Evolutionary conservation across 2,329 filamentous ascomycete genomes (phyloP), one percentile per base, ranked within the genome.

Genomic region (Paramyrothecium sp.): DNA sequence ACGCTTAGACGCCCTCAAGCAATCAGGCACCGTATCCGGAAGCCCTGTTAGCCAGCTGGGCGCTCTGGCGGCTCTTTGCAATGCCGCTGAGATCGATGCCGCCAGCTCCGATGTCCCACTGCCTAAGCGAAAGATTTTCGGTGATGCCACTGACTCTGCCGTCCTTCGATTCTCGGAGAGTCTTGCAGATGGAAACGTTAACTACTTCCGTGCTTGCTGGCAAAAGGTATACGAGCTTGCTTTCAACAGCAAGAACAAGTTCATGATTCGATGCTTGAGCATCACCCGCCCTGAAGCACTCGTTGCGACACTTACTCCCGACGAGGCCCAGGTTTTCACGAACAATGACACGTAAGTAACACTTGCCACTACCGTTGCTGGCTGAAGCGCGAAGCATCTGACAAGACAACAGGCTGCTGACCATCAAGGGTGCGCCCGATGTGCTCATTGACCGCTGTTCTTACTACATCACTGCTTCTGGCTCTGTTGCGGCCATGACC

Each of bases 211-310:
- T 8, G 77, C 79, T 16, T 77, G 81, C 60, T 92, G 88, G 88
- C 81, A 81, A 54, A 86, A 83, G 54, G 80, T 83, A 2, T 92
- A 86, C 63, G 85, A 89, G 55, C 76, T 91, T 26, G 84, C 88
- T 0, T 93, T 93, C 71, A 92, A 92, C 75, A 91, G 88, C 73
- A 91, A 91, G 77, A 92, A 92, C 74, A 93, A 93, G 72, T 92
- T 87, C 68, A 92, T 92, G 85, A 83, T 92, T 55, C 81, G 85
- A 34, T 81, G 87, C 1, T 82, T 88, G 52, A 77, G 77, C 2
- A 62, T 81, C 44, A 72, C 71, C 2, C 67, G 74, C 30, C 67
- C 70, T n/a, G 68, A 69, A 54, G 63, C 59, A 2, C 50, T 70
- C 10, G 38, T 53, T 1, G 70, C 74, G n/a, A 78, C 77, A 2